Percentiles rank a stretch among this genome's conserved stretches.
These are phyloP conservation scores for Coprinopsis strossmayeri DNA, from an alignment of 768 basidiomycete species.

Conservation along the genomic window DNA sequence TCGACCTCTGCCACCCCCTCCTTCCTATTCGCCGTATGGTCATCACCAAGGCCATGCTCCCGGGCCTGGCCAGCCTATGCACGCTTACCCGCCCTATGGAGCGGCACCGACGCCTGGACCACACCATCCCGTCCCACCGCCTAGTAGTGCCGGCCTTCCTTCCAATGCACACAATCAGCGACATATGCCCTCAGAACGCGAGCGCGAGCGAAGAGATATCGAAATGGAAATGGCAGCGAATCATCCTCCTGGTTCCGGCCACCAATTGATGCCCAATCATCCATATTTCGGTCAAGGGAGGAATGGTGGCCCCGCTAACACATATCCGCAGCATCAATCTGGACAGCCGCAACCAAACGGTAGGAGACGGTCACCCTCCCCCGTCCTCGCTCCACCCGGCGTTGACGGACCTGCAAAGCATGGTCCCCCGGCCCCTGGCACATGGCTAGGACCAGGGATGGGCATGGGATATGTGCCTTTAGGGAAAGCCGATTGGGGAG, in stretches of 20 bases:
- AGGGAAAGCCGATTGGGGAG: slow-evolving; percentile 17
- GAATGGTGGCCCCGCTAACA: slow-evolving; percentile 14
- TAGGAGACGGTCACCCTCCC: slow-evolving; percentile 30
- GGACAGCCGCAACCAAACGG: slow-evolving; percentile 15
- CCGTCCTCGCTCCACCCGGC: slow-evolving; percentile 18
- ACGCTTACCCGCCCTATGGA: slow-evolving; percentile 1
- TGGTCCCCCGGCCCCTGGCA: slow-evolving; percentile 22
- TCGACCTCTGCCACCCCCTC: slow-evolving; percentile 12
- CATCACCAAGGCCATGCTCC: not conserved
- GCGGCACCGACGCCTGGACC: slow-evolving; percentile 9
- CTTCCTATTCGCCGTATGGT: slow-evolving; percentile 6
- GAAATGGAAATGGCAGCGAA: slow-evolving; percentile 10
- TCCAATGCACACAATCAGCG: not conserved
- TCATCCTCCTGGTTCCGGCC: slow-evolving; percentile 16
- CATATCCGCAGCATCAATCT: slow-evolving; percentile 12
- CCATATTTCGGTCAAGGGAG: slow-evolving; percentile 27
- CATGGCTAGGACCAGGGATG: slow-evolving; percentile 29
- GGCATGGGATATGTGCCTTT: slow-evolving; percentile 17
- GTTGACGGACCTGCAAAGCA: slow-evolving; percentile 17
- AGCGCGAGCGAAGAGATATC: slow-evolving; percentile 6
- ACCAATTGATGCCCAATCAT: slow-evolving; percentile 24
- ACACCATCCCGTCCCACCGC: slow-evolving; percentile 9
- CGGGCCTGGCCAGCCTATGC: not conserved
- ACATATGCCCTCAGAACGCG: not conserved
- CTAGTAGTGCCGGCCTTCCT: not conserved